Percentiles rank a stretch among this genome's conserved stretches.
phyloP scores from a whole-genome alignment of 805 yeast genomes.

The Yarrowia alimentaria region DNA sequence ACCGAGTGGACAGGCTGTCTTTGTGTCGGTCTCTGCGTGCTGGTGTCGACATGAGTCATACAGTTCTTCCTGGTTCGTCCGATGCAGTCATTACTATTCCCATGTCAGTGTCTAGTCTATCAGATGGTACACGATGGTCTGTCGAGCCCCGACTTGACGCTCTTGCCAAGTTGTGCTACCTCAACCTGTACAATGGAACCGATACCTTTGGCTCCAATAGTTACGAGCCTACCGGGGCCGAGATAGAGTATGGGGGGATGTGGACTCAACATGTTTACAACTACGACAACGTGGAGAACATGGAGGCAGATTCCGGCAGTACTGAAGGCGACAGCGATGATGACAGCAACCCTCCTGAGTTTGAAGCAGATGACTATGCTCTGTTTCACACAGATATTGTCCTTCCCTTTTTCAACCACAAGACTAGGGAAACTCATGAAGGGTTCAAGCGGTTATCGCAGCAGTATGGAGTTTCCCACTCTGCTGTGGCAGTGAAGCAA shows the following conservation, averaged over 20 bases:
- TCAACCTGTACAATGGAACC: background rate
- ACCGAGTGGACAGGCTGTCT: background rate
- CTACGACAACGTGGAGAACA: background rate
- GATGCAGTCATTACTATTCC: slow-evolving; percentile 13
- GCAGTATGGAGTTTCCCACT: background rate
- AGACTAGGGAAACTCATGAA: slow-evolving; percentile 6
- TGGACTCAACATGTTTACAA: slow-evolving; percentile 3
- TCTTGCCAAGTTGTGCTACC: slow-evolving; percentile 11
- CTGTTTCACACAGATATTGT: slow-evolving; percentile 9
- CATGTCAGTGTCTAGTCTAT: background rate
- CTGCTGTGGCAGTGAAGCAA: background rate
- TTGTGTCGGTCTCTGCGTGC: slow-evolving; percentile 6
- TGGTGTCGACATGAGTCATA: background rate
- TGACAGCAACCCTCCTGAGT: background rate
- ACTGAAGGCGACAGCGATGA: background rate
- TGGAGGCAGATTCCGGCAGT: too few relatives aligned
- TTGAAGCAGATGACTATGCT: background rate
- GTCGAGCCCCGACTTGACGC: slow-evolving; percentile 13
- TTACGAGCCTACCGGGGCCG: slow-evolving; percentile 4
- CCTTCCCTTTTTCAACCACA: slow-evolving; percentile 4
- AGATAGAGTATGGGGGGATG: slow-evolving; percentile 11
- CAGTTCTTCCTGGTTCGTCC: slow-evolving; percentile 1
- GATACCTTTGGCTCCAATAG: background rate
- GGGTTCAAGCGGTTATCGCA: slow-evolving; percentile 14
- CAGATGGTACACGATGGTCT: background rate